Evolutionary conservation across 345 rosid genomes (phyloP).

Genomic region (Laguncularia racemosa): DNA sequence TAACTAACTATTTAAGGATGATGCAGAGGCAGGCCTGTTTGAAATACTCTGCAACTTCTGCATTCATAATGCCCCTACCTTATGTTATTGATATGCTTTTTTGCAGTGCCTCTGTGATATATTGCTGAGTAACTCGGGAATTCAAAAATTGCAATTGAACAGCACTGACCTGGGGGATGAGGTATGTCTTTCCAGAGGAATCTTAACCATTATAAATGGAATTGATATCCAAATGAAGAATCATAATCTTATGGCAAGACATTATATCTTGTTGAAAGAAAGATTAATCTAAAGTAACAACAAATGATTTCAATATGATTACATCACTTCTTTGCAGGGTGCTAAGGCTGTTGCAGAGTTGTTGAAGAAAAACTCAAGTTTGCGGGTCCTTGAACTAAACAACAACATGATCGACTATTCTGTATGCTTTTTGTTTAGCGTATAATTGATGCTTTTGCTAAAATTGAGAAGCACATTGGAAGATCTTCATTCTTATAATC

Average conservation of each 20-base stretch:
- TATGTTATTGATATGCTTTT: constrained; percentile 4
- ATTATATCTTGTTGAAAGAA: constrained; percentile 1
- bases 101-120: constrained; percentile 63
- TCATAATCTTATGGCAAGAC: not conserved
- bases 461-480: constrained; percentile 9
- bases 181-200: constrained; percentile 33
- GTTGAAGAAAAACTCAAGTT: constrained; percentile 66
- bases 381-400: constrained; percentile 81
- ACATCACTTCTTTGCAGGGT: constrained; percentile 49
- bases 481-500: constrained; percentile 18
- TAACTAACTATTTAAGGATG: not conserved
- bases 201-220: not conserved
- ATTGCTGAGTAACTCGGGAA: constrained; percentile 57
- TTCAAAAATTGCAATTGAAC: constrained; percentile 81
- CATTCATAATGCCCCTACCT: not conserved
- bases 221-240: not conserved
- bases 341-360: constrained; percentile 85
- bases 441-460: not conserved
- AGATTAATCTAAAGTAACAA: not conserved
- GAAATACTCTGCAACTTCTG: too few relatives aligned
- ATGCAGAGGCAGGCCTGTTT: too few relatives aligned
- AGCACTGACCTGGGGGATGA: constrained; percentile 79
- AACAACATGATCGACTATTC: constrained; percentile 97
- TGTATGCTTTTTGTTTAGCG: constrained; percentile 34
- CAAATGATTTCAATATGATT: constrained; percentile 2